phyloP scores from a whole-genome alignment of 441 rosid species.

The Populus hybrid region DNA sequence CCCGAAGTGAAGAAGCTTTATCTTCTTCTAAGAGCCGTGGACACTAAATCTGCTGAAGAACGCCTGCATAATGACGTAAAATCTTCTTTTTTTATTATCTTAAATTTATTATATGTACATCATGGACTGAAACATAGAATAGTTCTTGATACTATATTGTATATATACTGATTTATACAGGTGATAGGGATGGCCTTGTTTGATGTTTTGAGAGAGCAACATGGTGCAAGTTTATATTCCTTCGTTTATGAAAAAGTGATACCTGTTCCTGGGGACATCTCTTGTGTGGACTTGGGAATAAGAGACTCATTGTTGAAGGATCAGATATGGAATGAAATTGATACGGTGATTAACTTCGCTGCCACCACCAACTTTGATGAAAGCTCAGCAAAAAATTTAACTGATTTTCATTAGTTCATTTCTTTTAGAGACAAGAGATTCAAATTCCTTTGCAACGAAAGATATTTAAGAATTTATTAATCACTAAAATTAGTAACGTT shows the following conservation, averaged over 20 bases:
- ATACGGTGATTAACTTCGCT: slow-evolving; percentile 32
- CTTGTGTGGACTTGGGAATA: slow-evolving; percentile 28
- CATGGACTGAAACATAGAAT: too few relatives aligned
- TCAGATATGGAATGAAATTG: slow-evolving; percentile 25
- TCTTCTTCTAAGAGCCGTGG: too few relatives aligned
- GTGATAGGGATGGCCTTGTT: not conserved
- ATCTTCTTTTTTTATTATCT: too few relatives aligned
- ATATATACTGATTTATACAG: not conserved
- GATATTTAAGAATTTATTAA: too few relatives aligned
- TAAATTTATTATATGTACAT: too few relatives aligned
- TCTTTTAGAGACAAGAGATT: not conserved
- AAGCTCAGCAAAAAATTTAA: slow-evolving; percentile 18
- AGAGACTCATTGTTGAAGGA: slow-evolving; percentile 17
- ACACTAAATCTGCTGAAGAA: too few relatives aligned
- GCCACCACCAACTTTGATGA: slow-evolving; percentile 35
- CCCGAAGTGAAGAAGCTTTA: too few relatives aligned
- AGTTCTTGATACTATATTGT: too few relatives aligned
- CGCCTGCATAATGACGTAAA: too few relatives aligned
- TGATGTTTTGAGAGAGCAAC: not conserved
- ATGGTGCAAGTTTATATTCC: not conserved
- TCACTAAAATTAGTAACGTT: too few relatives aligned
- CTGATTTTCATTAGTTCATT: not conserved
- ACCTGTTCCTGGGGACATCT: slow-evolving; percentile 30
- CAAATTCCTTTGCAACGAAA: too few relatives aligned
- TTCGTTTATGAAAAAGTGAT: slow-evolving; percentile 18